phyloP scores from a whole-genome alignment of 1,284 basidiomycete genomes.

The Termitomyces sp. region DNA sequence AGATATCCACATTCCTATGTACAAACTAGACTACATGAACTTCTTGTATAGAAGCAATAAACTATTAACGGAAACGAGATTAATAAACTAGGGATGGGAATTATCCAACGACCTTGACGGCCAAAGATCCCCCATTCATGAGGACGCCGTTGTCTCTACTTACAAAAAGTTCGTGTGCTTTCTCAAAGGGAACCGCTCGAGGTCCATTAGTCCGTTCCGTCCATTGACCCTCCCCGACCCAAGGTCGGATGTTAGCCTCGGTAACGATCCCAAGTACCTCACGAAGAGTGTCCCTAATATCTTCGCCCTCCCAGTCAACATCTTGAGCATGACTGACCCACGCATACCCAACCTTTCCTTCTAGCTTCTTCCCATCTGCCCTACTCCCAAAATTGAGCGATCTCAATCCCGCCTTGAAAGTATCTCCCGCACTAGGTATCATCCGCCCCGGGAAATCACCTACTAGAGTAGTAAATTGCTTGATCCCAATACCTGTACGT shows the following conservation, averaged over 20 bases:
- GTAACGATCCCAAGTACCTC: slow-evolving; percentile 48
- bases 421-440: slow-evolving; percentile 64
- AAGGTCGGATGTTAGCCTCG: slow-evolving; percentile 39
- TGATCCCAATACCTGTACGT: slow-evolving; percentile 16
- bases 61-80: background rate
- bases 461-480: slow-evolving; percentile 72
- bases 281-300: slow-evolving; percentile 61
- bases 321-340: slow-evolving; percentile 73
- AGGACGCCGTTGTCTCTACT: slow-evolving; percentile 28
- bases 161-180: slow-evolving; percentile 30
- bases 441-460: slow-evolving; percentile 59
- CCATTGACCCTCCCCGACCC: slow-evolving; percentile 25
- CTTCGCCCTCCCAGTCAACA: slow-evolving; percentile 75
- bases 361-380: slow-evolving; percentile 16
- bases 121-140: slow-evolving; percentile 32
- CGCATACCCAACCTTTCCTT: slow-evolving; percentile 57
- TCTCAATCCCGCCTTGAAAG: slow-evolving; percentile 65
- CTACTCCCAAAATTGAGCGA: slow-evolving; percentile 43
- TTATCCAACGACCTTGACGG: slow-evolving; percentile 31
- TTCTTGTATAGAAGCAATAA: background rate
- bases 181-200: slow-evolving; percentile 30
- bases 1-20: slow-evolving; percentile 4
- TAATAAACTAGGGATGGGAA: background rate
- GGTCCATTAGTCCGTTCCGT: slow-evolving; percentile 9
- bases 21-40: slow-evolving; percentile 1